These are phyloP conservation scores for Eucalyptus sp. DNA, from an alignment of 345 rosid species.

Conservation along the genomic window DNA sequence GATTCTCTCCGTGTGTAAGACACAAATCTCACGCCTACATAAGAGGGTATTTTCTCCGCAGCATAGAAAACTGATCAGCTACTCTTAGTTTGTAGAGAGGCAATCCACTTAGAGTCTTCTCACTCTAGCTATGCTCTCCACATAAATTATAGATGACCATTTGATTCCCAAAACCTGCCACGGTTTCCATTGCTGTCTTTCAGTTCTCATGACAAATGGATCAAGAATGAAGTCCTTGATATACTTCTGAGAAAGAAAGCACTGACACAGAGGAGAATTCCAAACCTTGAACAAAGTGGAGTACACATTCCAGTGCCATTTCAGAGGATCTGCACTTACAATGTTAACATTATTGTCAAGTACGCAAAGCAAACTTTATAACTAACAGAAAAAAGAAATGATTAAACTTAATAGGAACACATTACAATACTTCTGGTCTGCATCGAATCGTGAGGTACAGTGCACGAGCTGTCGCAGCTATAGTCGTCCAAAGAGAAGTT, in stretches of 20 bases:
- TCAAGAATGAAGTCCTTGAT: background rate
- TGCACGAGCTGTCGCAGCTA: constrained; percentile 48
- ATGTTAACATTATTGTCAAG: background rate
- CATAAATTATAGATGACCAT: constrained; percentile 71
- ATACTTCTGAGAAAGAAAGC: background rate
- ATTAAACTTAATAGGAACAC: background rate
- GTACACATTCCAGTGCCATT: constrained; percentile 81
- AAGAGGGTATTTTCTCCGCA: constrained; percentile 52
- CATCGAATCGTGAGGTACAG: constrained; percentile 66
- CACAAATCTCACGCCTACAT: constrained; percentile 31
- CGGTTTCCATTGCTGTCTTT: background rate
- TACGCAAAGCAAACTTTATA: background rate
- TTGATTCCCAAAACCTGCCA: constrained; percentile 69
- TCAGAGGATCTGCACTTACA: constrained; percentile 48
- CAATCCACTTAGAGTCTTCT: constrained; percentile 74
- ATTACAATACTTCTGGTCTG: constrained; percentile 83
- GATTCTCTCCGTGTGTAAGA: background rate
- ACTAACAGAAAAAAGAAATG: background rate
- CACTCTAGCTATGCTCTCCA: constrained; percentile 93
- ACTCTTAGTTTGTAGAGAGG: constrained; percentile 61
- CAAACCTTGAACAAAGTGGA: constrained; percentile 76
- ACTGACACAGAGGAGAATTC: background rate
- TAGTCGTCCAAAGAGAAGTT: constrained; percentile 76
- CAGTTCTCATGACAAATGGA: background rate
- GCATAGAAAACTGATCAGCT: constrained; percentile 79